Base-by-base conservation (phyloP, 306 rosid genomes). In the Sicyos baderoa region DNA sequence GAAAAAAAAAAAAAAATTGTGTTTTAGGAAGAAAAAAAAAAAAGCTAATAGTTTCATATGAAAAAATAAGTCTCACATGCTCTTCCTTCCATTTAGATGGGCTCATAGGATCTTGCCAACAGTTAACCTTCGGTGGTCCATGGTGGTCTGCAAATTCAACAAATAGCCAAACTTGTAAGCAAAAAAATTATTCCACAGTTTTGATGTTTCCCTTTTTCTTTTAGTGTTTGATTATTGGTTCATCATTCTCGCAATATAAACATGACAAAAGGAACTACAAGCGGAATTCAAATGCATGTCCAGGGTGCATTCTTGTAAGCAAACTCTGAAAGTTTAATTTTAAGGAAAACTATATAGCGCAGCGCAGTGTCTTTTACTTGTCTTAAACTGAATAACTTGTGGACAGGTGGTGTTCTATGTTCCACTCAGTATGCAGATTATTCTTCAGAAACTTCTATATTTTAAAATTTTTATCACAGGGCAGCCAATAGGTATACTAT, bases 51-150 rank as follows among this genome's bases (percentile, higher is more conserved):
- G 18, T n/a, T n/a, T 23, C 29, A 48, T 57, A 8, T 58, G 14
- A 11, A 68, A 74, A 14, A 72, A 71, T 19, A 66, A 67, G 48
- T 82, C 97, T 85, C 75, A 94, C 97, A 65, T 94, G 99, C 83
- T 94, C 99, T 75, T 94, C 97, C 91, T 94, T 94, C 99, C 99
- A 94, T 76, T 86, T 84, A 49, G 97, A 81, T 61, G 99, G 99
- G 81, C 82, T 90, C 90, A 76, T 51, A 72, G 99, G 99, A 79
- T 94, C 99, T 70, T 82, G 40, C 99, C 97, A 94, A 37, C 57
- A 52, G 72, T 80, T 84, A 81, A 94, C 79, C 84, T 25, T 90
- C 21, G 96, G 81, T 5, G 97, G 74, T 3, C 91, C 97, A 85
- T 94, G 90, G 80, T 75, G 91, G 83, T 90, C 99, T 94, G 87